These are phyloP conservation scores for Crithidia sp. DNA, from an alignment of 208 protist genomes.

Conservation along the genomic window DNA sequence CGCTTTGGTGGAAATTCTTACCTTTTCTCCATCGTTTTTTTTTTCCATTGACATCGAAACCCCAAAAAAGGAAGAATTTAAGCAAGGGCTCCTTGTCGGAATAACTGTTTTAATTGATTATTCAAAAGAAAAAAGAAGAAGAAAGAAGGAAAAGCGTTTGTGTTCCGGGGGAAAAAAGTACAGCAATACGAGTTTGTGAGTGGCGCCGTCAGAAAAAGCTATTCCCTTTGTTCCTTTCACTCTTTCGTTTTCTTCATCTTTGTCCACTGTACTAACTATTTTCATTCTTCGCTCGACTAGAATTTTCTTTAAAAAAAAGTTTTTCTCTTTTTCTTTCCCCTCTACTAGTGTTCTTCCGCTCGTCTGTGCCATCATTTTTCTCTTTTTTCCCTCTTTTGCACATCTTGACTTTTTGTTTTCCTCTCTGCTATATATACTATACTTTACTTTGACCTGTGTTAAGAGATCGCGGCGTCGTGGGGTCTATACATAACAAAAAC, in stretches of 20 bases:
- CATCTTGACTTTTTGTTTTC: background rate
- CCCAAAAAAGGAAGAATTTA: no score
- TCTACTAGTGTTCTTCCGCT: background rate
- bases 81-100: no score
- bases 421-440: background rate
- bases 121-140: no score
- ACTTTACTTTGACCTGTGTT: no score
- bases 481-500: no score
- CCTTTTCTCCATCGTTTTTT: no score
- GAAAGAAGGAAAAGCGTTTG: no score
- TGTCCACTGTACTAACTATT: no score
- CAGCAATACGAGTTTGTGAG: background rate
- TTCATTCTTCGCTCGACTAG: background rate
- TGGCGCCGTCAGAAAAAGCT: background rate
- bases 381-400: constrained; percentile 7
- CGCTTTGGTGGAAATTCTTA: no score
- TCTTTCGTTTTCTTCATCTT: background rate
- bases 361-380: background rate
- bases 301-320: background rate
- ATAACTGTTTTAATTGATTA: no score
- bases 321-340: constrained; percentile 2
- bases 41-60: no score
- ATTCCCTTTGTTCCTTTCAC: background rate
- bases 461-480: no score
- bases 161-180: background rate